phyloP scores from a whole-genome alignment of 305 asterid species.

The Solanum hybrid region DNA sequence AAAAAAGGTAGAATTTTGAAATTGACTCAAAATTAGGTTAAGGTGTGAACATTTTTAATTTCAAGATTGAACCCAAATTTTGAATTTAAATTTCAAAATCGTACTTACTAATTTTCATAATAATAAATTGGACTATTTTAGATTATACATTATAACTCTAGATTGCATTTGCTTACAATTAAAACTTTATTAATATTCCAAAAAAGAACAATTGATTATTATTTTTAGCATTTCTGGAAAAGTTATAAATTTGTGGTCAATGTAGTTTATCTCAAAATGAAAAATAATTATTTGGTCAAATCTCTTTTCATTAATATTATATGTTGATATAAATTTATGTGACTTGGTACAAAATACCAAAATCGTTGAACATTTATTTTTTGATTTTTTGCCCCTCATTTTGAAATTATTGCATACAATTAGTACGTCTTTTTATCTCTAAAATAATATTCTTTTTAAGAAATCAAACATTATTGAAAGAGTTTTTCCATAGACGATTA shows the following conservation, averaged over 20 bases:
- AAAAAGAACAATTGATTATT: not conserved
- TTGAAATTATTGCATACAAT: not conserved
- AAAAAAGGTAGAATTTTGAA: not conserved
- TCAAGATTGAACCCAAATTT: not conserved
- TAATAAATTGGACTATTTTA: not conserved
- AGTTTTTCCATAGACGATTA: not conserved
- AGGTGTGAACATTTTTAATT: not conserved
- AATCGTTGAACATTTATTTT: not conserved
- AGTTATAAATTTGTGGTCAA: not conserved
- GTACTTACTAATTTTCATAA: not conserved
- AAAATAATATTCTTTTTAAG: not conserved
- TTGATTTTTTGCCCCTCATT: not conserved
- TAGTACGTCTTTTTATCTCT: not conserved
- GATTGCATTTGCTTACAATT: not conserved
- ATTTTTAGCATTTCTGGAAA: not conserved
- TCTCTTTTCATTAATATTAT: not conserved
- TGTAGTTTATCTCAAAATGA: not conserved
- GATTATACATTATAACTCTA: not conserved
- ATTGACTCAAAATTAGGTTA: not conserved
- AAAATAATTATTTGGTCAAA: not conserved
- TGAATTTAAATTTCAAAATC: not conserved
- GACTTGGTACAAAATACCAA: not conserved
- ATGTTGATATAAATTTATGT: not conserved
- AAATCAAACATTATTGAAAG: not conserved
- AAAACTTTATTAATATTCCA: not conserved